A percentile compares a stretch with the other conserved stretches of the same genome.
phyloP scores from a whole-genome alignment of 2,329 filamentous ascomycete genomes.

The Fusarium sp. region DNA sequence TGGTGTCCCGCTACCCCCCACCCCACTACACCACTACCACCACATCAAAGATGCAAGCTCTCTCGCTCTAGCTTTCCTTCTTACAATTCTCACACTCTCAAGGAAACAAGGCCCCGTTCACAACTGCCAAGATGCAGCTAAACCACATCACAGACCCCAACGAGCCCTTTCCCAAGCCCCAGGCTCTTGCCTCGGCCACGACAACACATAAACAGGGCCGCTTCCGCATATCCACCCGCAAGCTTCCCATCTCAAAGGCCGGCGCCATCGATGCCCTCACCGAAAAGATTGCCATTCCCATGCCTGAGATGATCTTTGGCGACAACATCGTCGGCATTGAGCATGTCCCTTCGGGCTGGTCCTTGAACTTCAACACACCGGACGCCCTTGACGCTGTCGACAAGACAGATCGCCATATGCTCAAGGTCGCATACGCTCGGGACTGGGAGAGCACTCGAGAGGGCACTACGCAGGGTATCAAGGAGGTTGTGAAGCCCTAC shows the following conservation, averaged over 20 bases:
- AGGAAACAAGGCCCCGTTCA: neutral
- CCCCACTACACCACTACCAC: constrained; percentile 5
- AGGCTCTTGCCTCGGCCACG: constrained; percentile 66
- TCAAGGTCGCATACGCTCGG: constrained; percentile 91
- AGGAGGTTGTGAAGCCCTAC: constrained; percentile 93
- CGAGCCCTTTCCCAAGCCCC: constrained; percentile 68
- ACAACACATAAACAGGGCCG: constrained; percentile 68
- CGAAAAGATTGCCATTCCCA: constrained; percentile 81
- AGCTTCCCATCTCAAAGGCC: constrained; percentile 94
- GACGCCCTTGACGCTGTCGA: constrained; percentile 92
- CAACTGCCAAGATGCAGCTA: constrained; percentile 47
- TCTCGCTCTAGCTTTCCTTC: constrained; percentile 5
- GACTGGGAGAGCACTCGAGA: constrained; percentile 81
- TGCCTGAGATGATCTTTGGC: constrained; percentile 99
- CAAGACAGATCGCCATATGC: constrained; percentile 91
- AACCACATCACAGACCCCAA: constrained; percentile 58
- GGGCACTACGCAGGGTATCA: constrained; percentile 86
- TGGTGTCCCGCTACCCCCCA: constrained; percentile 8
- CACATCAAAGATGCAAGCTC: constrained; percentile 6
- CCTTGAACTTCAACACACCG: constrained; percentile 83
- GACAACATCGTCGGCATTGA: constrained; percentile 86
- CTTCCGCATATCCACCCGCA: constrained; percentile 84
- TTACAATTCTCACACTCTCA: neutral
- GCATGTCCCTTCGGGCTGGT: constrained; percentile 82
- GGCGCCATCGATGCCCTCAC: constrained; percentile 90